These are phyloP conservation scores for Suillus tomentosus DNA, from an alignment of 768 basidiomycete genomes.

Conservation along the genomic window DNA sequence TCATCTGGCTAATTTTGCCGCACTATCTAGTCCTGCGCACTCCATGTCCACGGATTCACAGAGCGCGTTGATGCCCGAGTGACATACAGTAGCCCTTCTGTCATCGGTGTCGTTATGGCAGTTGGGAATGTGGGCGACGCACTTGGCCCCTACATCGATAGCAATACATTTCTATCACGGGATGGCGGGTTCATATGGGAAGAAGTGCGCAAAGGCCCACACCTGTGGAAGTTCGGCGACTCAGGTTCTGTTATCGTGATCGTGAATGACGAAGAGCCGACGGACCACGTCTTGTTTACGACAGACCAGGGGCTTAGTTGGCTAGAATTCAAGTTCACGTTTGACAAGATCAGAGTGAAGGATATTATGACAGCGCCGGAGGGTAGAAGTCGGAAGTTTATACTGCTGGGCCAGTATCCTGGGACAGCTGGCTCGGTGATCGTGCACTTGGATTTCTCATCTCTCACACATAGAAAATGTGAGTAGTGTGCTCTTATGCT, in stretches of 20 bases:
- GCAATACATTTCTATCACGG: constrained; percentile 94
- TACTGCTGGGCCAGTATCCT: constrained; percentile 71
- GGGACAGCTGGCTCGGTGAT: constrained; percentile 48
- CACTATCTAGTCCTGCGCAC: constrained; percentile 64
- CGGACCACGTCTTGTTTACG: constrained; percentile 86
- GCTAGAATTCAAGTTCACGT: constrained; percentile 81
- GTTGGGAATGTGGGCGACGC: constrained; percentile 93
- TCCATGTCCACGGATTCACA: constrained; percentile 96
- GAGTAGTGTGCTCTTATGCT: constrained; percentile 30
- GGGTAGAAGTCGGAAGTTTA: constrained; percentile 90
- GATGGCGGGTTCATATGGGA: constrained; percentile 98
- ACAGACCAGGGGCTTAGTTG: constrained; percentile 87
- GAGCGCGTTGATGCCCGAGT: constrained; percentile 87
- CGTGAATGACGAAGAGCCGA: constrained; percentile 93
- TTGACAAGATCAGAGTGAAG: constrained; percentile 70
- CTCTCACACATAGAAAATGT: constrained; percentile 78
- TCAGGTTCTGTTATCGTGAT: constrained; percentile 92
- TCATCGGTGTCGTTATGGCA: constrained; percentile 92
- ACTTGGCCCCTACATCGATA: constrained; percentile 78
- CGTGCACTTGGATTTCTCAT: constrained; percentile 86
- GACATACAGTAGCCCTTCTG: constrained; percentile 90
- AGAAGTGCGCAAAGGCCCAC: constrained; percentile 96
- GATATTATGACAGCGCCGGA: constrained; percentile 84
- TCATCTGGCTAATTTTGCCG: constrained; percentile 16
- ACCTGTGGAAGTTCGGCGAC: constrained; percentile 98